Evolutionary conservation across 202 grass and related monocot species (phyloP).

Genomic region (Cymbopogon flexuosus): DNA sequence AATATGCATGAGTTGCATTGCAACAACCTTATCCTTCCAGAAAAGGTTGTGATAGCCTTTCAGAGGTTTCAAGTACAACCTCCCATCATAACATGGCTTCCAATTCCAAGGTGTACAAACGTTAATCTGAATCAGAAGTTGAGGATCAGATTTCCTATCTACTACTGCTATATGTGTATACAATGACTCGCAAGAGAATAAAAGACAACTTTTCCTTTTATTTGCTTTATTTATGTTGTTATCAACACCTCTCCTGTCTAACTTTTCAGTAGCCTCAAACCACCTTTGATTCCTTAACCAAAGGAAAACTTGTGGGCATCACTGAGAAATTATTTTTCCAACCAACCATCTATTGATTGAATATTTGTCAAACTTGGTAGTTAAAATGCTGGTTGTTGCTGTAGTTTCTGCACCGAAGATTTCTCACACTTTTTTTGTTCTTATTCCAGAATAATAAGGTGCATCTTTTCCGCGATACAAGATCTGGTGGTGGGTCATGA

Average conservation of each 20-base stretch:
- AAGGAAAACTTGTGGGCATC: constrained; percentile 35
- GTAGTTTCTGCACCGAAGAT: not conserved
- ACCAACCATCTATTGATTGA: constrained; percentile 20
- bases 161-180: not conserved
- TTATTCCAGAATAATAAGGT: constrained; percentile 33
- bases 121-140: not conserved
- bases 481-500: constrained; percentile 3
- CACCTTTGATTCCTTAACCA: constrained; percentile 33
- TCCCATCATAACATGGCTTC: not conserved
- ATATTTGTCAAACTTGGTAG: constrained; percentile 14
- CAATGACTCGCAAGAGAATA: constrained; percentile 17
- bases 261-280: constrained; percentile 19
- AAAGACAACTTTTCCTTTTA: constrained; percentile 1
- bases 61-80: constrained; percentile 10
- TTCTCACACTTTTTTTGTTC: constrained; percentile 3
- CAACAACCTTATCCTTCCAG: not conserved
- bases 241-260: constrained; percentile 21
- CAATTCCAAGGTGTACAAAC: constrained; percentile 3
- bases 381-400: not conserved
- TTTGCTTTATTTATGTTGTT: constrained; percentile 15
- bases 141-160: not conserved
- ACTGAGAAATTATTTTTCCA: not conserved
- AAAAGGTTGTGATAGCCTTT: not conserved
- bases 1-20: not conserved
- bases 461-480: not conserved